Evolutionary conservation across 352 stramenopile species (phyloP), one percentile per base, ranked within the genome.

Genomic region (Pythium sp.): DNA sequence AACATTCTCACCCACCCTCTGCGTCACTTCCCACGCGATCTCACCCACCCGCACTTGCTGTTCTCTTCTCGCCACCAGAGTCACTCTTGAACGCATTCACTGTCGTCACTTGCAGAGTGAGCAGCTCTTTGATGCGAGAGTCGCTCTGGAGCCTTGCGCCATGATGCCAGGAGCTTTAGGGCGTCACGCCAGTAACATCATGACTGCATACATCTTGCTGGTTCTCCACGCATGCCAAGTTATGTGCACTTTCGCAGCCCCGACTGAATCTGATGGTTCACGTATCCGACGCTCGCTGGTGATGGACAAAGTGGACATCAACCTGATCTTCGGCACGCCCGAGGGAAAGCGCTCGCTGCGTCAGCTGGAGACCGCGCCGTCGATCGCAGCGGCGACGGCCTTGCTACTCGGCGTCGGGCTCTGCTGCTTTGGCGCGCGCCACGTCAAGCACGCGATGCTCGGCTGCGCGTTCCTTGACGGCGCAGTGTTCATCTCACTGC

Each of bases 381-480:
- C 58, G 26, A 63, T 77, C 38, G 51, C 70, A 0, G 64, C 72
- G 2, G 49, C 34, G 1, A 22, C 66, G 8, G 59, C 63, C 2
- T 60, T 79, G 5, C 38, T 65, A 4, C 55, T 75, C 41, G 73
- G 73, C 20, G 18, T 43, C 0, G 49, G 56, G 49, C 61, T 78
- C 3, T 70, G 62, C 20, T 26, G 54, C 6, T 43, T 54, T 20
- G 73, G 73, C 18, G 65, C 73, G 28, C 72, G 67, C 9, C 64
- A 68, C 49, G 58, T 62, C 30, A 60, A 61, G 12, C 49, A 69
- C 15, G 46, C 62, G 36, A 58, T 60, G 20, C 74, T 78, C 32
- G 58, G 59, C 8, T 76, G 38, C 14, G 73, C 67, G 28, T 78
- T 79, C 65, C 47, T 66, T 18, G 67, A 72, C n/a, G 73, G 73